Base-by-base conservation (phyloP, 306 rosid genomes). In the Trifolium dubium region DNA sequence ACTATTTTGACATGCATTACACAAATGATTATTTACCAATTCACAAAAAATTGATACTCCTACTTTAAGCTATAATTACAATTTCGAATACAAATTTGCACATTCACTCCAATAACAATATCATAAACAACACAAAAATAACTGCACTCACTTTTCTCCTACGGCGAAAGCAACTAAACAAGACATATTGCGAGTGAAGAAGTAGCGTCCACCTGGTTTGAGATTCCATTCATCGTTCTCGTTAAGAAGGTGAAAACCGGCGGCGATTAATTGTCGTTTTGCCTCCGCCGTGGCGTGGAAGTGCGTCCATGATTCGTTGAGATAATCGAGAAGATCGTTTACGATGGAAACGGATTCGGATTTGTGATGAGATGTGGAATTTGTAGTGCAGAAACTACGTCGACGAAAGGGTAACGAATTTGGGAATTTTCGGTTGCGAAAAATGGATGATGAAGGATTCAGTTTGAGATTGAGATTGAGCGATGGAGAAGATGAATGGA, bases 201-300 rank as follows among this genome's bases (percentile, higher is more conserved):
- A 89, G 83, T 94, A 94, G 76, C 95, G 87, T 47, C 97, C 97
- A 10, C 98, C 96, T 47, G 96, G 98, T 70, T 89, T 84, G n/a
- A 94, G 83, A 70, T 89, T 79, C 98, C 98, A 94, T 60, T 91
- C 92, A 34, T 91, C 89, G 74, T 84, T 87, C 86, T 91, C 98
- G 58, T 83, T 69, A 15, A 94, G 83, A 73, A 91, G 72, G 54
- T 86, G 84, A 74, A 94, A 94, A 68, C 97, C 98, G 41, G 98
- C 91, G 35, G 81, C 94, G 76, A 89, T 47, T 30, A 94, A 77
- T 37, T 91, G 88, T 35, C 87, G 85, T 82, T 94, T 91, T 18
- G 98, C 96, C 78, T 94, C 98, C 43, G 97, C 98, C 5, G 98
- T 91, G 61, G 98, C 96, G 73, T 94, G 96, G 83, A 94, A 94